Percentiles rank a stretch among this genome's conserved stretches.
phyloP scores from a whole-genome alignment of 2,329 filamentous ascomycete species.

The Sclerotiophoma versabilis region DNA sequence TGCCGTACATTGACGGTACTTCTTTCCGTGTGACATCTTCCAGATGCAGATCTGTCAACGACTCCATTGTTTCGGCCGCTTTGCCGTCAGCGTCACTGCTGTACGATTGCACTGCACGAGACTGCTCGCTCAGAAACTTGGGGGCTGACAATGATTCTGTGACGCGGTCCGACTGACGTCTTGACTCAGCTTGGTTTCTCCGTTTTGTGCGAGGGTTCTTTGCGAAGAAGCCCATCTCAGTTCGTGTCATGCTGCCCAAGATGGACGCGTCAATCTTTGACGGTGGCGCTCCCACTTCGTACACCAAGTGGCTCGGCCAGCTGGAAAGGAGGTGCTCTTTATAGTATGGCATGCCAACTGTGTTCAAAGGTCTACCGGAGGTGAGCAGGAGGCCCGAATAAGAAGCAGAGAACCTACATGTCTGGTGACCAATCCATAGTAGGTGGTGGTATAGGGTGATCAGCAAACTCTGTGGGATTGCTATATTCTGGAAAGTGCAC shows the following conservation, averaged over 20 bases:
- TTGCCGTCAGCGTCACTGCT: slow-evolving; percentile 37
- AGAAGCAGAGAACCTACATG: slow-evolving; percentile 59
- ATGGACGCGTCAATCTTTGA: slow-evolving; percentile 75
- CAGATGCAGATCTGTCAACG: slow-evolving; percentile 72
- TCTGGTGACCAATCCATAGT: slow-evolving; percentile 75
- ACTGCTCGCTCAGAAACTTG: slow-evolving; percentile 94
- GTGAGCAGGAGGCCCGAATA: slow-evolving; percentile 10
- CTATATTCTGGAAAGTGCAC: slow-evolving; percentile 85
- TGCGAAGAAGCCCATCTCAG: slow-evolving; percentile 79
- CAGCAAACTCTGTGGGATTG: slow-evolving; percentile 77
- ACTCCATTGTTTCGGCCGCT: slow-evolving; percentile 65
- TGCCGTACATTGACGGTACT: slow-evolving; percentile 86
- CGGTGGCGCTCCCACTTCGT: slow-evolving; percentile 85
- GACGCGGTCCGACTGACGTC: slow-evolving; percentile 66
- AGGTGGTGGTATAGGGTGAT: slow-evolving; percentile 63
- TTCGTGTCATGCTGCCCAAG: slow-evolving; percentile 70
- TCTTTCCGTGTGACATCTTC: slow-evolving; percentile 78
- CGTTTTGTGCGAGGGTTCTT: slow-evolving; percentile 75
- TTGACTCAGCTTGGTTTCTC: slow-evolving; percentile 85
- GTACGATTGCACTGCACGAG: slow-evolving; percentile 64
- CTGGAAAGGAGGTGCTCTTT: slow-evolving; percentile 85
- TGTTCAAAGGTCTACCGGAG: slow-evolving; percentile 72
- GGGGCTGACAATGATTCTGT: slow-evolving; percentile 74
- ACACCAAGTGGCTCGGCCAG: slow-evolving; percentile 85
- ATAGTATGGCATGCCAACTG: slow-evolving; percentile 92